phyloP scores from a whole-genome alignment of 2,329 filamentous ascomycete species.

The Aspergillus spinulosporus region DNA sequence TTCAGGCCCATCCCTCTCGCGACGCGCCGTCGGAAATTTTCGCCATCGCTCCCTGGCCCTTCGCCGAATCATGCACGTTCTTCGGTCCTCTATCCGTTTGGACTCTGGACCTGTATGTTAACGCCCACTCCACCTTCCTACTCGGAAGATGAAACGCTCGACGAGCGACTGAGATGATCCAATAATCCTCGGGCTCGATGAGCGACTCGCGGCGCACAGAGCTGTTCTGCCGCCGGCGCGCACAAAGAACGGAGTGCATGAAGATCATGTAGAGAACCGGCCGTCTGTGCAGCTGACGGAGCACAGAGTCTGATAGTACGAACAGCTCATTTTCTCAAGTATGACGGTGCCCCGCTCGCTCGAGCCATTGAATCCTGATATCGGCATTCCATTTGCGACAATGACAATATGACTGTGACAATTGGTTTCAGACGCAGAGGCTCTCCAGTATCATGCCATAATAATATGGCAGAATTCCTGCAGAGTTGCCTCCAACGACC shows the following conservation, averaged over 20 bases:
- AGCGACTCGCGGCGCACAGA: neutral
- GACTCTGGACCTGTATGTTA: neutral
- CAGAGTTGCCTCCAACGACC: neutral
- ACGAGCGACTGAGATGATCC: neutral
- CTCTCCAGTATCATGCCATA: neutral
- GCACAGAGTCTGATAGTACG: neutral
- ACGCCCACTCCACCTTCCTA: neutral
- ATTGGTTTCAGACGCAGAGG: neutral
- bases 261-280: conserved; percentile 1
- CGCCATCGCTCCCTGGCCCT: neutral
- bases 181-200: neutral
- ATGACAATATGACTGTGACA: neutral
- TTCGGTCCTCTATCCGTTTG: neutral
- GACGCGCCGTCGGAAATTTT: conserved; percentile 8
- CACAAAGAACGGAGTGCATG: neutral
- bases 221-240: neutral
- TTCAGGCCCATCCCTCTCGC: too few relatives aligned
- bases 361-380: neutral
- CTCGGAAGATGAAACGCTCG: neutral
- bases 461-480: neutral
- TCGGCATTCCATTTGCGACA: neutral
- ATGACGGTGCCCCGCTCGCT: neutral
- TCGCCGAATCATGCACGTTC: conserved; percentile 5
- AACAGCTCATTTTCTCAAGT: neutral
- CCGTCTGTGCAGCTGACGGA: conserved; percentile 1